These are phyloP conservation scores for Hawksworthiomyces lignivorus DNA, from an alignment of 2,329 filamentous ascomycete genomes.

Conservation along the genomic window DNA sequence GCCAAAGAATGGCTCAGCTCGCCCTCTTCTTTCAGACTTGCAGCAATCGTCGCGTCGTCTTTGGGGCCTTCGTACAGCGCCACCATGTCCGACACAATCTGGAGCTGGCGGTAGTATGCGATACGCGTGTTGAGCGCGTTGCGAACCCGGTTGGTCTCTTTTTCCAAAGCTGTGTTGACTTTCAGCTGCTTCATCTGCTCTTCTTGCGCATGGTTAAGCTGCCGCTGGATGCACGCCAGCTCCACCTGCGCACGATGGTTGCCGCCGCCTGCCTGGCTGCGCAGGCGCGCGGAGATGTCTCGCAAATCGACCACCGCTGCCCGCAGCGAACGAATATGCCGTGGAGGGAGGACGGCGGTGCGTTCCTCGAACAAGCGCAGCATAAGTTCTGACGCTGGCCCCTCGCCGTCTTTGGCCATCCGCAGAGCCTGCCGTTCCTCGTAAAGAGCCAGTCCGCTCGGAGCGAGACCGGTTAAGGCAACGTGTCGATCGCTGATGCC, in stretches of 20 bases:
- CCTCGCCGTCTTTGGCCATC: constrained; percentile 54
- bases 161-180: constrained; percentile 42
- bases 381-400: constrained; percentile 60
- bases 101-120: constrained; percentile 85
- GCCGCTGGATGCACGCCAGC: constrained; percentile 52
- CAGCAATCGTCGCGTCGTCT: constrained; percentile 42
- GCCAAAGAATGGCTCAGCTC: constrained; percentile 51
- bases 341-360: constrained; percentile 36
- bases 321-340: constrained; percentile 56
- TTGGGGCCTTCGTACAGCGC: constrained; percentile 60
- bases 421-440: constrained; percentile 58
- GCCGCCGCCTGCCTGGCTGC: constrained; percentile 39
- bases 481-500: constrained; percentile 72
- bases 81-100: constrained; percentile 84
- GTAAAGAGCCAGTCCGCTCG: constrained; percentile 63
- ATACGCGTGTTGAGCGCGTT: constrained; percentile 75
- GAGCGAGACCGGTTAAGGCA: constrained; percentile 64
- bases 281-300: constrained; percentile 47
- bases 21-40: constrained; percentile 37
- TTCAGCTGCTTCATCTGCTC: constrained; percentile 46
- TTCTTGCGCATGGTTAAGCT: constrained; percentile 54
- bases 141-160: constrained; percentile 69
- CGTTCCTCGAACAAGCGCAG: constrained; percentile 45
- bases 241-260: constrained; percentile 51
- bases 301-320: constrained; percentile 64